Evolutionary conservation across 345 rosid species (phyloP).

Genomic region (Orychophragmus violaceus): DNA sequence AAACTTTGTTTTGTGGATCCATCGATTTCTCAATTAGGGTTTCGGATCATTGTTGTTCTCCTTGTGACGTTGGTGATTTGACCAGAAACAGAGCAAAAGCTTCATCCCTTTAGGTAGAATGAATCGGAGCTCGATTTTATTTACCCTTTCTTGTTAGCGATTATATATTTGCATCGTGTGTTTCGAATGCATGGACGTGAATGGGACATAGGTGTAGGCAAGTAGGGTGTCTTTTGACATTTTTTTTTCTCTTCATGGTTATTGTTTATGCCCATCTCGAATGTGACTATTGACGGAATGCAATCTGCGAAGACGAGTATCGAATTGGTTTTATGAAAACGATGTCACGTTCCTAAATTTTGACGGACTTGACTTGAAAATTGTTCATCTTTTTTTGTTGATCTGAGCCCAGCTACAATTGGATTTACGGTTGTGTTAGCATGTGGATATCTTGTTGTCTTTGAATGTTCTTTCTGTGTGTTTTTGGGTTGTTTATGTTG

Average conservation of each 20-base stretch:
- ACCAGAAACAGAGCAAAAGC: background rate
- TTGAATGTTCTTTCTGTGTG: background rate
- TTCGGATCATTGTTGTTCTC: constrained; percentile 2
- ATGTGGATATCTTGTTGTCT: background rate
- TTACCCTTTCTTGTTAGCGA: background rate
- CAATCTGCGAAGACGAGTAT: background rate
- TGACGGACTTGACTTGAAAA: background rate
- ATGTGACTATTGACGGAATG: background rate
- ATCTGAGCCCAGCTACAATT: background rate
- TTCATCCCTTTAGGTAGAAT: constrained; percentile 24
- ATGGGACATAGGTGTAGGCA: background rate
- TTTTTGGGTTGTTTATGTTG: constrained; percentile 1
- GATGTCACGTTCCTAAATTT: background rate
- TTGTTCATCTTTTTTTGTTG: background rate
- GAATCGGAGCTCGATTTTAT: background rate
- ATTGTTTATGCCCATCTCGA: background rate
- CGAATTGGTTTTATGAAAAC: background rate
- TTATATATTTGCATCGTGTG: background rate
- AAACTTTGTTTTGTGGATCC: constrained; percentile 18
- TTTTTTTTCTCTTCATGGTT: background rate
- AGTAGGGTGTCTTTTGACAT: background rate
- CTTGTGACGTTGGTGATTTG: constrained; percentile 4
- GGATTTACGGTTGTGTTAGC: background rate
- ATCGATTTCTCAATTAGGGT: constrained; percentile 35
- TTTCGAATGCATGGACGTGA: constrained; percentile 4